phyloP scores from a whole-genome alignment of 1,284 basidiomycete species.

The Ganoderma meredithae region DNA sequence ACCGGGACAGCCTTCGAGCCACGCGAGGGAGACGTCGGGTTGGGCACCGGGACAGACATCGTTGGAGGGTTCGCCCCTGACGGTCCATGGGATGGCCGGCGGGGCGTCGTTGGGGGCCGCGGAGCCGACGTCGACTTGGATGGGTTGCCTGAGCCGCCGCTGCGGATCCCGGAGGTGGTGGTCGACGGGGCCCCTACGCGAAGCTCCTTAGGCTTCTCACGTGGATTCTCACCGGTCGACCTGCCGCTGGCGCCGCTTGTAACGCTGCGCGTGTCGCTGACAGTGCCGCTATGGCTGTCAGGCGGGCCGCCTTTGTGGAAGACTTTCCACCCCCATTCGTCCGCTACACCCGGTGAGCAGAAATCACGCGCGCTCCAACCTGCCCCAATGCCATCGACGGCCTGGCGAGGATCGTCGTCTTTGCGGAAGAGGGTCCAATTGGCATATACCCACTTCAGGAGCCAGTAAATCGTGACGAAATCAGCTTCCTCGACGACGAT shows the following conservation, averaged over 20 bases:
- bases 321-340: conserved; percentile 77
- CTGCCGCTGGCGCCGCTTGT: conserved; percentile 59
- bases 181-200: conserved; percentile 15
- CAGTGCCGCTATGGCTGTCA: conserved; percentile 38
- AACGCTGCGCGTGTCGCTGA: conserved; percentile 56
- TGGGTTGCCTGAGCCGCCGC: not conserved
- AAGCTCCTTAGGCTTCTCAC: conserved; percentile 33
- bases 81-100: conserved; percentile 35
- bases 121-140: conserved; percentile 26
- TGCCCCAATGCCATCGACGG: conserved; percentile 66
- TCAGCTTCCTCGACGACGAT: conserved; percentile 84
- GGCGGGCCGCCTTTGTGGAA: conserved; percentile 55
- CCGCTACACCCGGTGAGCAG: conserved; percentile 47
- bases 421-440: conserved; percentile 76
- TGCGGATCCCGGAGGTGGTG: conserved; percentile 14
- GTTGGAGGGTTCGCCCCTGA: conserved; percentile 30
- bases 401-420: conserved; percentile 67
- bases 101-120: conserved; percentile 36
- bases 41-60: conserved; percentile 21
- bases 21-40: conserved; percentile 29
- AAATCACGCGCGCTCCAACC: conserved; percentile 71
- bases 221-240: conserved; percentile 34
- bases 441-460: conserved; percentile 83
- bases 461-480: conserved; percentile 85
- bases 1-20: conserved; percentile 52